Conservation (phyloP, 331 rosid genomes). For the Saraca asoca region DNA sequence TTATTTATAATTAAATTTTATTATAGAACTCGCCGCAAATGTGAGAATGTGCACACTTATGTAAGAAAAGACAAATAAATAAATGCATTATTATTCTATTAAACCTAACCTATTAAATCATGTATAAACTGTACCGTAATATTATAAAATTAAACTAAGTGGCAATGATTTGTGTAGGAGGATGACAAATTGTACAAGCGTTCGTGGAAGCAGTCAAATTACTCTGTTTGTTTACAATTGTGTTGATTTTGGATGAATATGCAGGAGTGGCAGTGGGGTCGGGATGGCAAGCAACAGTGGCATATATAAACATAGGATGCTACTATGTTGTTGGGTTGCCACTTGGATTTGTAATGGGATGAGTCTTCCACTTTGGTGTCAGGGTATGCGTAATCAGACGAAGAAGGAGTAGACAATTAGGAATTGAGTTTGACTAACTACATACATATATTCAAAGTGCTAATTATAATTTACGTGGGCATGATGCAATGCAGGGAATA, state of each 20-base stretch:
- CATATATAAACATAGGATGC: conserved; percentile 70
- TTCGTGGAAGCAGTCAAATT: no score
- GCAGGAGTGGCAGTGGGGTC: conserved; percentile 84
- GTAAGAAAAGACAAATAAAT: no score
- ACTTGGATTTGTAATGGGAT: conserved; percentile 52
- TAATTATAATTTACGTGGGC: not conserved
- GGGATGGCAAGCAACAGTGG: conserved; percentile 80
- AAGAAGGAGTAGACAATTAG: not conserved
- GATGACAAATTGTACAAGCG: no score
- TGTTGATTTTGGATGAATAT: not conserved
- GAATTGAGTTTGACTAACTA: not conserved
- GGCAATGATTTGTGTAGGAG: no score
- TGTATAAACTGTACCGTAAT: no score
- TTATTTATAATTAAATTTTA: no score
- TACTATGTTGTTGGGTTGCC: conserved; percentile 56
- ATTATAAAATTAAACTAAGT: no score
- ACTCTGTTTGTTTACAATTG: no score
- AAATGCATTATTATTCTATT: no score
- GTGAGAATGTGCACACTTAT: no score
- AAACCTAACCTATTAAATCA: not conserved
- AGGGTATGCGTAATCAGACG: conserved; percentile 32
- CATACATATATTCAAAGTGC: no score
- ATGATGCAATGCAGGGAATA: conserved; percentile 43
- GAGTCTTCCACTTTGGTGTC: conserved; percentile 46
- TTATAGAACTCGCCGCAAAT: no score